phyloP scores from a whole-genome alignment of 331 rosid genomes.

The Pyracantha coccinea region DNA sequence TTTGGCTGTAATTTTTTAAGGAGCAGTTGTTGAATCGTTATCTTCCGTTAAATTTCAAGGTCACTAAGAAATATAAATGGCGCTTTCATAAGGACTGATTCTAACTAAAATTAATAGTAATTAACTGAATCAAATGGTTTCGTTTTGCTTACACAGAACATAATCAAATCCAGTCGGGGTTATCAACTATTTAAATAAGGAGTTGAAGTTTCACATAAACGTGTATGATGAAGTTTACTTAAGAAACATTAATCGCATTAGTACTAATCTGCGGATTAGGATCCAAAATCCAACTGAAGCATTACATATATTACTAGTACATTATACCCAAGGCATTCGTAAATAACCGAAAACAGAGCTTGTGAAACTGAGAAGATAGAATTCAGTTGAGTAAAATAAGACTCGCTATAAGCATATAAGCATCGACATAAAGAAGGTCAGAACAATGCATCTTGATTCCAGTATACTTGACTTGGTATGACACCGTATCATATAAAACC shows the following conservation, averaged over 20 bases:
- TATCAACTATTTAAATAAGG: neutral
- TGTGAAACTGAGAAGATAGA: neutral
- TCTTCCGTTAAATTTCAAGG: conserved; percentile 18
- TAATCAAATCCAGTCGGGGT: neutral
- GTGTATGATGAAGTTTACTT: neutral
- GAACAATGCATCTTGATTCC: too few relatives aligned
- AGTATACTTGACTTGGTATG: too few relatives aligned
- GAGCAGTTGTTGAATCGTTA: conserved; percentile 8
- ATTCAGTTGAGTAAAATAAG: neutral
- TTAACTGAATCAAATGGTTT: neutral
- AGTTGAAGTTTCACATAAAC: neutral
- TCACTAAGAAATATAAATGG: neutral
- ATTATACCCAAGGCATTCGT: neutral
- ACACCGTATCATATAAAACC: too few relatives aligned
- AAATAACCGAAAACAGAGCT: neutral
- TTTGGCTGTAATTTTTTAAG: conserved; percentile 11
- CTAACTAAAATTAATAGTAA: neutral
- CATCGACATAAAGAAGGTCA: too few relatives aligned
- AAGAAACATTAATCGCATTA: neutral
- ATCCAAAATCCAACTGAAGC: neutral
- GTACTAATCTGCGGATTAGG: neutral
- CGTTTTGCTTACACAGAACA: neutral
- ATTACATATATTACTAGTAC: neutral
- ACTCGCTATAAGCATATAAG: too few relatives aligned
- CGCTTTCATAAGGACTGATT: neutral